A percentile compares a stretch with the other conserved stretches of the same genome.
Evolutionary conservation across 306 rosid species (phyloP).

Genomic region (Medicago ruthenica): DNA sequence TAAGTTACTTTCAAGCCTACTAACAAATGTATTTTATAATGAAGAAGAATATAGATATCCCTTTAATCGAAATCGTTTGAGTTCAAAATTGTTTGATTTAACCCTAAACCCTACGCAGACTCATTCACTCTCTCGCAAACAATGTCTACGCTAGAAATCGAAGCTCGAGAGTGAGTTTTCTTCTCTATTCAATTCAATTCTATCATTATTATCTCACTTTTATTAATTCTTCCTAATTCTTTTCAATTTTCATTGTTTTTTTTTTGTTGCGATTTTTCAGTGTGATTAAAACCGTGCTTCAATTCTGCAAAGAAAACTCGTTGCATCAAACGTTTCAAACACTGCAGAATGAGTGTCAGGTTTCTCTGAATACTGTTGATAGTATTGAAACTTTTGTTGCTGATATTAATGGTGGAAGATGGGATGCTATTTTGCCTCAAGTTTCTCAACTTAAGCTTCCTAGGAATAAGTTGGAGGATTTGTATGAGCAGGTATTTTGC

Average conservation of each 20-base stretch:
- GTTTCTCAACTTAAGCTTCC: slow-evolving; percentile 98
- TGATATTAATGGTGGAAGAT: slow-evolving; percentile 93
- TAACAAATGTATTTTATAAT: too few relatives aligned
- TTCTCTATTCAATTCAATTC: not conserved
- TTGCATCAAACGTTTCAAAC: slow-evolving; percentile 92
- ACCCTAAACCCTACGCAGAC: slow-evolving; percentile 2
- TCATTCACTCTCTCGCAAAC: not conserved
- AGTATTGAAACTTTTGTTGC: slow-evolving; percentile 93
- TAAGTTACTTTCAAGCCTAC: too few relatives aligned
- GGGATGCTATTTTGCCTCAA: slow-evolving; percentile 97
- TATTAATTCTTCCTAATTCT: not conserved
- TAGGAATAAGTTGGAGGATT: slow-evolving; percentile 91
- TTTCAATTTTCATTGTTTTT: not conserved
- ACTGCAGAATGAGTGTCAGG: slow-evolving; percentile 94
- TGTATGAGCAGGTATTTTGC: slow-evolving; percentile 80
- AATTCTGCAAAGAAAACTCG: slow-evolving; percentile 95
- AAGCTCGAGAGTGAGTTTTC: slow-evolving; percentile 86
- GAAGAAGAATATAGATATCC: too few relatives aligned
- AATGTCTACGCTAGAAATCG: slow-evolving; percentile 97
- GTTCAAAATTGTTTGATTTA: not conserved
- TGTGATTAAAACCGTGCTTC: slow-evolving; percentile 97
- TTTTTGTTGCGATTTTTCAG: slow-evolving; percentile 49
- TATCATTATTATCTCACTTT: not conserved
- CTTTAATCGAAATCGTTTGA: too few relatives aligned
- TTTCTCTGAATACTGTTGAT: slow-evolving; percentile 93